These are phyloP conservation scores for Ceratocystis destructans DNA, from an alignment of 2,329 filamentous ascomycete species.

Conservation along the genomic window DNA sequence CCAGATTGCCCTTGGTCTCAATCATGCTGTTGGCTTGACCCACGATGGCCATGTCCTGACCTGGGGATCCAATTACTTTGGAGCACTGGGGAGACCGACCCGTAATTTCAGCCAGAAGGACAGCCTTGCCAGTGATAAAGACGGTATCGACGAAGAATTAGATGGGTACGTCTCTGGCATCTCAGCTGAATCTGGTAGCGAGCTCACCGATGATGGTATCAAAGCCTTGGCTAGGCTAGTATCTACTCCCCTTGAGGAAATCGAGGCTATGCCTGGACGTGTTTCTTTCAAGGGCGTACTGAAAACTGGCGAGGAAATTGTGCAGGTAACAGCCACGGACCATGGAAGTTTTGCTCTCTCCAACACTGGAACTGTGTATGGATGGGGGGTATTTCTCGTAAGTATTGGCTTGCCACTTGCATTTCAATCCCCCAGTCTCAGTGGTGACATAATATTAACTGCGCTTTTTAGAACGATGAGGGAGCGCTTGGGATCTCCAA, in stretches of 20 bases:
- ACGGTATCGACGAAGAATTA: neutral
- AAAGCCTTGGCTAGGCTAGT: slow-evolving; percentile 44
- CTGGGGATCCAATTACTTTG: slow-evolving; percentile 55
- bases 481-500: slow-evolving; percentile 39
- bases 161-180: neutral
- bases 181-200: slow-evolving; percentile 21
- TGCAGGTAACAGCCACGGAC: slow-evolving; percentile 47
- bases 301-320: slow-evolving; percentile 37
- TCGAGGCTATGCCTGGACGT: slow-evolving; percentile 11
- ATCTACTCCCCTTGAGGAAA: slow-evolving; percentile 33
- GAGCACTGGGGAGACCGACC: slow-evolving; percentile 46
- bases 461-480: slow-evolving; percentile 27
- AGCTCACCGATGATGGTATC: slow-evolving; percentile 29
- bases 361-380: slow-evolving; percentile 46
- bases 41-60: slow-evolving; percentile 49
- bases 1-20: slow-evolving; percentile 47
- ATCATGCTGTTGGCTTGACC: slow-evolving; percentile 49
- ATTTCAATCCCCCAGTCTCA: neutral
- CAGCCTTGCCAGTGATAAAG: neutral
- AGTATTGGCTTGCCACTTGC: neutral
- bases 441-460: neutral
- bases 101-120: neutral
- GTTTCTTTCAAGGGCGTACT: slow-evolving; percentile 34
- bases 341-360: slow-evolving; percentile 50
- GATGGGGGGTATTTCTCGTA: slow-evolving; percentile 52